These are phyloP conservation scores for Vaccinium corymbosum DNA, from an alignment of 148 eudicot genomes.

Conservation along the genomic window DNA sequence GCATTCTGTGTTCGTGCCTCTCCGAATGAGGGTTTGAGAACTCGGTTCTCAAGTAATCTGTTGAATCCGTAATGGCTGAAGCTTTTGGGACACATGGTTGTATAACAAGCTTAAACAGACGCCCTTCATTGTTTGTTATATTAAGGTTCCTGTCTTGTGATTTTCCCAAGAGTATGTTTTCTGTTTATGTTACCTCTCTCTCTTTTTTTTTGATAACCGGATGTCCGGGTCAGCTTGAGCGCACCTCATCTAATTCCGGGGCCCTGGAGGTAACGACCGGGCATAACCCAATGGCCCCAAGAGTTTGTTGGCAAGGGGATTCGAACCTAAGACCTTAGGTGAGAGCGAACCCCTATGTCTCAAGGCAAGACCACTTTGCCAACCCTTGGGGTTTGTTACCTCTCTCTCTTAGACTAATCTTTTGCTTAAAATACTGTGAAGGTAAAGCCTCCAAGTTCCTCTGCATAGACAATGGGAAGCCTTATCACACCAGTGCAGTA, in stretches of 20 bases:
- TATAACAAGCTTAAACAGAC: neutral
- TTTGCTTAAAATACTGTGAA: slow-evolving; percentile 29
- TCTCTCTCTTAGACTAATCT: neutral
- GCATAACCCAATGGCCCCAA: too few species aligned
- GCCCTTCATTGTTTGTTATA: neutral
- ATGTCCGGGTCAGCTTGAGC: too few species aligned
- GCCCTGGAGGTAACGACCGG: too few species aligned
- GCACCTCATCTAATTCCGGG: too few species aligned
- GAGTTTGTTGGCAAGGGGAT: too few species aligned
- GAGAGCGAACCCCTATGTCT: too few species aligned
- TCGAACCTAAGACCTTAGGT: too few species aligned
- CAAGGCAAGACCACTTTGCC: too few species aligned
- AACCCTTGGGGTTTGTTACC: neutral
- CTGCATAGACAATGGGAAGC: slow-evolving; percentile 56
- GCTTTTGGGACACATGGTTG: neutral
- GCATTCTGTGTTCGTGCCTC: neutral
- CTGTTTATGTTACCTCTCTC: neutral
- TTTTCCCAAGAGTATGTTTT: neutral
- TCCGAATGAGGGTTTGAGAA: neutral
- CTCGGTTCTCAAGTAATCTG: neutral
- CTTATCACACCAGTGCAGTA: slow-evolving; percentile 78
- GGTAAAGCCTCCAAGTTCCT: slow-evolving; percentile 56
- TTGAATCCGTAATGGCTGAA: neutral
- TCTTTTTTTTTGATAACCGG: neutral
- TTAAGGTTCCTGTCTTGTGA: neutral